Evolutionary conservation across 345 rosid genomes (phyloP).

Genomic region (Hibiscus trionum): DNA sequence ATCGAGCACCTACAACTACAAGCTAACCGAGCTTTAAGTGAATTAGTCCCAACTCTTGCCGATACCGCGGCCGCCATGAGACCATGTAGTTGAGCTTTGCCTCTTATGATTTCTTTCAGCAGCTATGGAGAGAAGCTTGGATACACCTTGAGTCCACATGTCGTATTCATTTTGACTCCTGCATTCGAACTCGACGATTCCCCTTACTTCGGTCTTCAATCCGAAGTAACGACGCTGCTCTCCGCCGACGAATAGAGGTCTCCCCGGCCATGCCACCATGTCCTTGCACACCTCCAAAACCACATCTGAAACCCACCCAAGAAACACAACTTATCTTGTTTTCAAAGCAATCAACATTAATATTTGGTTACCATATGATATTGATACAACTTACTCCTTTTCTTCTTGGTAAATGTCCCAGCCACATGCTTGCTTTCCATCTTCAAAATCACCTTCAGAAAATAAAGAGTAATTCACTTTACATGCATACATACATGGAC

Average conservation of each 20-base stretch:
- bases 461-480: neutral
- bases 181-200: conserved; percentile 81
- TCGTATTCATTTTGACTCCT: conserved; percentile 65
- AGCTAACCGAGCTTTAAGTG: neutral
- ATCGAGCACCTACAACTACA: too few relatives aligned
- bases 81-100: conserved; percentile 17
- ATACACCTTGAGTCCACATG: conserved; percentile 75
- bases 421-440: conserved; percentile 88
- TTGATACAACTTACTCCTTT: conserved; percentile 47
- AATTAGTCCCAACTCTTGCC: neutral
- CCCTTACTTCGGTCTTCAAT: conserved; percentile 53
- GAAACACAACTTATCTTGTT: too few relatives aligned
- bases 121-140: conserved; percentile 48
- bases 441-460: conserved; percentile 63
- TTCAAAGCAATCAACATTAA: too few relatives aligned
- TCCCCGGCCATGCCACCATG: conserved; percentile 69
- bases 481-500: too few relatives aligned
- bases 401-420: conserved; percentile 78
- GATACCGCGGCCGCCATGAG: neutral
- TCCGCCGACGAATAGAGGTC: conserved; percentile 60
- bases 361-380: neutral
- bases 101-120: conserved; percentile 39
- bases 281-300: too few relatives aligned
- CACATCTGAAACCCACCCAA: too few relatives aligned
- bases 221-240: conserved; percentile 75